These are phyloP conservation scores for Vitis hybrid DNA, from an alignment of 177 flowering plant genomes.

Conservation along the genomic window DNA sequence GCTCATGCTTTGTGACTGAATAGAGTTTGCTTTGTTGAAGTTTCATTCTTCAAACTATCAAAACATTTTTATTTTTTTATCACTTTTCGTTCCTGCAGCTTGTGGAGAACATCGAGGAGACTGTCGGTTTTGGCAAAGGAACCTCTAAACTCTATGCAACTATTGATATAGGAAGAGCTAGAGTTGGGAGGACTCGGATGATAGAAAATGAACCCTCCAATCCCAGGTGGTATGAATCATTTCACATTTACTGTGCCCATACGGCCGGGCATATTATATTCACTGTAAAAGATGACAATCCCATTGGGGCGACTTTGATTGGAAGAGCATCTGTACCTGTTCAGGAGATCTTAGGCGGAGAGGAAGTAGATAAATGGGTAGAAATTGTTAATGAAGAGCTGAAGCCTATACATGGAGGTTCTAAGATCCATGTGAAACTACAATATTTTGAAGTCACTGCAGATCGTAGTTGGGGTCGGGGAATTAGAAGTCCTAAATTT, in stretches of 20 bases:
- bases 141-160: conserved; percentile 57
- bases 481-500: conserved; percentile 45
- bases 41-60: not conserved
- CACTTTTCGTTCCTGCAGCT: conserved; percentile 27
- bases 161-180: conserved; percentile 59
- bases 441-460: conserved; percentile 52
- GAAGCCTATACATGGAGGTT: conserved; percentile 39
- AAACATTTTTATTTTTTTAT: not conserved
- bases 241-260: conserved; percentile 74
- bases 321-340: conserved; percentile 68
- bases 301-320: conserved; percentile 66
- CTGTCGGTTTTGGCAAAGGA: conserved; percentile 61
- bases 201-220: conserved; percentile 41
- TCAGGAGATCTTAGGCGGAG: conserved; percentile 47
- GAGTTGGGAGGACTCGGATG: conserved; percentile 66
- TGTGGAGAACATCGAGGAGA: conserved; percentile 45
- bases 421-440: conserved; percentile 66
- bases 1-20: not conserved
- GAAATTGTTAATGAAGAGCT: conserved; percentile 42
- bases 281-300: conserved; percentile 69
- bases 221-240: conserved; percentile 64
- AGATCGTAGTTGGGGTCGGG: conserved; percentile 49
- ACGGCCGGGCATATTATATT: conserved; percentile 51
- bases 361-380: conserved; percentile 64
- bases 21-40: not conserved